Base-by-base conservation (phyloP, 2,329 filamentous ascomycete genomes). In the Monilinia fructicola region DNA sequence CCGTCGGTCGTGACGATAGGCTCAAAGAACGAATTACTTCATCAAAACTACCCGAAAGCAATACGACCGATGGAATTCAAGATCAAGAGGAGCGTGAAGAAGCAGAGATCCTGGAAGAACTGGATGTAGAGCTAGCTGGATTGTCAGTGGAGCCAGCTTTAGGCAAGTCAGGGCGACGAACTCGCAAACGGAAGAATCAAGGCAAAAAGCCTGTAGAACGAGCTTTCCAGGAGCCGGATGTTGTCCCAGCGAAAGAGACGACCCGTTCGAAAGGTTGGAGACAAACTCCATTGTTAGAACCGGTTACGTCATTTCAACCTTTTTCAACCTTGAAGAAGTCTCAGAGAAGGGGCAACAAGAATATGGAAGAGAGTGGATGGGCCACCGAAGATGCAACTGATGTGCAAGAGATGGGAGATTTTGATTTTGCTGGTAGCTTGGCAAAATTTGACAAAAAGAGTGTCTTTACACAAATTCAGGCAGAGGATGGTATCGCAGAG, bases 371-470 rank as follows among this genome's bases (percentile, higher is more conserved):
- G 54, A 96, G 92, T 76, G 94, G 92, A 4, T 98, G 94, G 93
- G 93, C 92, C 4, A 97, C 94, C 0, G 95, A 97, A 76, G 94
- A 98, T 74, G 93, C 94, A 28, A 97, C 92, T 0, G 95, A 98
- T 76, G 91, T 95, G 28, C 91, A 94, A 78, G 94, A 96, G 76
- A 86, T 95, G 82, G 92, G 91, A 14, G 95, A 98, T 69, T 98
- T 98, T 73, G 94, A 98, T 77, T 98, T 98, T 74, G 89, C 91
- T 73, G 88, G 87, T 65, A 93, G 93, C 71, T 83, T 98, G 42
- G 93, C 92, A 56, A 96, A 97, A 75, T 98, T 98, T 73, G 93
- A 98, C 81, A 98, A 98, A 80, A 87, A 90, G 66, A 89, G 88
- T 1, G 87, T 98, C 11, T 99, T 99, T 76, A 90, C 94, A 71